Conservation (phyloP, 225 moss, liverwort and hornwort species). For the Antitrichia curtipendula region DNA sequence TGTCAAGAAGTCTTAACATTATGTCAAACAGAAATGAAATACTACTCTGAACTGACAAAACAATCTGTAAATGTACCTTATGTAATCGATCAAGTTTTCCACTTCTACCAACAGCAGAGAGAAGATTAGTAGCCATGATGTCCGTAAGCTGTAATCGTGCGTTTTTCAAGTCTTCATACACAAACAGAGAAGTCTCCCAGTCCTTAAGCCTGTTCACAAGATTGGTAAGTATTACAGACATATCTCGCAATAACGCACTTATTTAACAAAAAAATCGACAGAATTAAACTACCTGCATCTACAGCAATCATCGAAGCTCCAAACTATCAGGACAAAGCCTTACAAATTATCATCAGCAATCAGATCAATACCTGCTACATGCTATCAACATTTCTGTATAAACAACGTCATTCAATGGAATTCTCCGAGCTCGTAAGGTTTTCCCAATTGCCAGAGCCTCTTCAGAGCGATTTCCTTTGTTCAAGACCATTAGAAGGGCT, state of each 20-base stretch:
- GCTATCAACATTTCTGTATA: conserved; percentile 59
- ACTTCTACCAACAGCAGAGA: conserved; percentile 58
- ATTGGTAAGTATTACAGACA: neutral
- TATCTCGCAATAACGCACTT: neutral
- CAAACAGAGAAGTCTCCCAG: conserved; percentile 51
- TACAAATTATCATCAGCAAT: neutral
- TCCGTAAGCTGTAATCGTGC: conserved; percentile 28
- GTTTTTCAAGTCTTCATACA: conserved; percentile 43
- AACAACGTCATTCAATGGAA: conserved; percentile 28
- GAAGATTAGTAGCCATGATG: conserved; percentile 33
- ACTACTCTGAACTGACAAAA: neutral
- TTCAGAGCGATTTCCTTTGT: conserved; percentile 52
- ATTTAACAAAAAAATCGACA: neutral
- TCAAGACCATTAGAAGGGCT: conserved; percentile 49
- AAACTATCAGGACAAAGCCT: neutral
- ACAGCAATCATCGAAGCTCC: neutral
- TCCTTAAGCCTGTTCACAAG: conserved; percentile 47
- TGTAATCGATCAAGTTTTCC: conserved; percentile 58
- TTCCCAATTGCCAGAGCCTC: conserved; percentile 50
- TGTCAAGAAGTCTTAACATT: neutral
- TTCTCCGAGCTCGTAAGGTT: conserved; percentile 12
- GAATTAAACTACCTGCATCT: neutral
- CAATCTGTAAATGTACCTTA: conserved; percentile 20
- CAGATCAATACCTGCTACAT: conserved; percentile 55
- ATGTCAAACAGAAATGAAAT: neutral